These are phyloP conservation scores for Zalaria sp. DNA, from an alignment of 2,329 filamentous ascomycete species.

Conservation along the genomic window DNA sequence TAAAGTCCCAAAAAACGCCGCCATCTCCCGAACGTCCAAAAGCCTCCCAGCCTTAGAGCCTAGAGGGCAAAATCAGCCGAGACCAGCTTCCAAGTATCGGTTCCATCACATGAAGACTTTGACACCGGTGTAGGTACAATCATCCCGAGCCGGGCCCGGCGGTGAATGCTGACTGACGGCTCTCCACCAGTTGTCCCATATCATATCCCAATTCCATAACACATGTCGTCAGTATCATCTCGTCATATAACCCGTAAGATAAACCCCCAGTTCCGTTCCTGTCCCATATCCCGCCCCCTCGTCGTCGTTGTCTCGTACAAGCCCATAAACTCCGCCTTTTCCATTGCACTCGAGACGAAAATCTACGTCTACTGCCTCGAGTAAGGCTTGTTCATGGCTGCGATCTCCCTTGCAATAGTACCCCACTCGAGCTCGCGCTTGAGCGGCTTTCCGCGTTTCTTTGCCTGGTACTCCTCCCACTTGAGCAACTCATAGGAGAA, in stretches of 20 bases:
- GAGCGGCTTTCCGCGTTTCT: conserved; percentile 37
- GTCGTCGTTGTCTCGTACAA: neutral
- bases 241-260: neutral
- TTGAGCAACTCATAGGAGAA: conserved; percentile 89
- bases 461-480: conserved; percentile 73
- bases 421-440: conserved; percentile 83
- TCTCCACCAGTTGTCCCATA: neutral
- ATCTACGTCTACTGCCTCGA: conserved; percentile 38
- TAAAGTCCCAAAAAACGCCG: no score
- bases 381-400: conserved; percentile 91
- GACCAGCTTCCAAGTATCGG: no score
- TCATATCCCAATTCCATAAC: conserved; percentile 1
- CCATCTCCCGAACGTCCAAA: no score
- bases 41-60: no score
- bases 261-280: no score
- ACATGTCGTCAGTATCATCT: neutral
- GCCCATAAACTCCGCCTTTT: neutral
- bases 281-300: neutral
- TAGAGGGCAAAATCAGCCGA: no score
- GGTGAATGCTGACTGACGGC: no score
- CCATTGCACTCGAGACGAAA: no score
- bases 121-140: no score
- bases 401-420: conserved; percentile 77
- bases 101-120: no score
- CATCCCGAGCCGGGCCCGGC: no score